phyloP scores from a whole-genome alignment of 805 yeast species.

The Pichia deserticola region DNA sequence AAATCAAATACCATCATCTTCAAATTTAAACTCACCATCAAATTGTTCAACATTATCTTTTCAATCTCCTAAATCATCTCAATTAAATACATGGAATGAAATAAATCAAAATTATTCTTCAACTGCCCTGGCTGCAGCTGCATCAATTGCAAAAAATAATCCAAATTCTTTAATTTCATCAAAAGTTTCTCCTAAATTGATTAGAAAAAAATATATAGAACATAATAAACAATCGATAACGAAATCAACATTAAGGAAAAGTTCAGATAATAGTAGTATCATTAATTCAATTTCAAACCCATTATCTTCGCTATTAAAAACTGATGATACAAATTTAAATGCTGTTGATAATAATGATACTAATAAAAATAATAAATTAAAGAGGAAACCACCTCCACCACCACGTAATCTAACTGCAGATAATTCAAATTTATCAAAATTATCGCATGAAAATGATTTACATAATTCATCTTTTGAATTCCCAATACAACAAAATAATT shows the following conservation, averaged over 20 bases:
- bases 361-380: background rate
- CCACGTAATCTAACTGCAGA: background rate
- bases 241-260: background rate
- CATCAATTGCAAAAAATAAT: conserved; percentile 27
- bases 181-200: background rate
- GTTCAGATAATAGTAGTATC: background rate
- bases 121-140: conserved; percentile 30
- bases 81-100: conserved; percentile 21
- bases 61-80: too few species aligned
- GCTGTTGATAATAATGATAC: too few species aligned
- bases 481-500: background rate
- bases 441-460: background rate
- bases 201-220: background rate
- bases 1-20: too few species aligned
- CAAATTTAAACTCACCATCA: background rate
- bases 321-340: too few species aligned
- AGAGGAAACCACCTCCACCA: conserved; percentile 16
- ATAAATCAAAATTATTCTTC: conserved; percentile 24
- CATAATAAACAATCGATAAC: background rate
- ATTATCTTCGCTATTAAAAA: too few species aligned
- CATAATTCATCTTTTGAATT: background rate
- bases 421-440: background rate
- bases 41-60: background rate
- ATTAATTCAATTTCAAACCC: background rate
- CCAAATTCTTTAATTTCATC: conserved; percentile 24